Percentiles rank a stretch among this genome's conserved stretches.
Evolutionary conservation across 1,284 basidiomycete species (phyloP).

Genomic region (Melampsora allii-populina): DNA sequence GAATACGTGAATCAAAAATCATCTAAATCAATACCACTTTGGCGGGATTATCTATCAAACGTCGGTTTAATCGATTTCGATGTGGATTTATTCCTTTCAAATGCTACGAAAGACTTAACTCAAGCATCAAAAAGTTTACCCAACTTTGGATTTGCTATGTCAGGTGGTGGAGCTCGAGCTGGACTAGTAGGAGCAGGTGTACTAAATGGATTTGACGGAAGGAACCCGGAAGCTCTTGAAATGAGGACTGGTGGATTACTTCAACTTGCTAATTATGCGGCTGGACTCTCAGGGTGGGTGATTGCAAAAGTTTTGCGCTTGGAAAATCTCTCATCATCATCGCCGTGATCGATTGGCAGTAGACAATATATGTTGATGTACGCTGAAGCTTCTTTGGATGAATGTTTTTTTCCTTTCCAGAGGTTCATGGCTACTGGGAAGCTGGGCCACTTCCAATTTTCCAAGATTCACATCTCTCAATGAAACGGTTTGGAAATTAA

Average conservation of each 20-base stretch:
- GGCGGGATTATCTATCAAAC: constrained; percentile 30
- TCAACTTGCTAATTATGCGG: constrained; percentile 40
- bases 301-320: background rate
- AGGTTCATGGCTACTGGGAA: constrained; percentile 38
- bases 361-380: background rate
- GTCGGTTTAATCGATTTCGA: constrained; percentile 29
- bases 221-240: constrained; percentile 21
- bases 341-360: background rate
- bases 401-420: constrained; percentile 7
- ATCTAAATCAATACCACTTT: constrained; percentile 39
- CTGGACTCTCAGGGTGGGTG: constrained; percentile 35
- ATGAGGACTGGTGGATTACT: constrained; percentile 40
- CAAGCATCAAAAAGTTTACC: constrained; percentile 20
- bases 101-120: constrained; percentile 1
- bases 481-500: constrained; percentile 41
- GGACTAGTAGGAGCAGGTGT: constrained; percentile 37
- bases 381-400: background rate
- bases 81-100: constrained; percentile 28
- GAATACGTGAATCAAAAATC: constrained; percentile 26
- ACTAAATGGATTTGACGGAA: constrained; percentile 38
- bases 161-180: constrained; percentile 42
- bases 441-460: constrained; percentile 43
- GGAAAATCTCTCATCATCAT: background rate
- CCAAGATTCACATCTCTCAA: constrained; percentile 39
- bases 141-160: constrained; percentile 40